Conservation (phyloP, 495 filamentous ascomycete species). For the Penicillium paxilli region DNA sequence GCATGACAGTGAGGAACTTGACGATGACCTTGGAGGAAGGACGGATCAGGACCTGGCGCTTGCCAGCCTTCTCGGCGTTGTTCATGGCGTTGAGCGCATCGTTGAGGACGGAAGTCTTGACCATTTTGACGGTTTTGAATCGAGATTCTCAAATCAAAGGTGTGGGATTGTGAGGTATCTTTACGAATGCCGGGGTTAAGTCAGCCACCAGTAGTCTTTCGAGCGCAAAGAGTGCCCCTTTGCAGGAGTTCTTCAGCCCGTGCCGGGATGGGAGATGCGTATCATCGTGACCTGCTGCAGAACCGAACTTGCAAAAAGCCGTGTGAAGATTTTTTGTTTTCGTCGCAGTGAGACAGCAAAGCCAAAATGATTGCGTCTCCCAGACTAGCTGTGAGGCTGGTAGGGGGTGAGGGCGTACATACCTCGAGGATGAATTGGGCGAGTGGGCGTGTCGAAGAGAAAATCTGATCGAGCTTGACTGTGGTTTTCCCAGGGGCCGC, state of each 20-base stretch:
- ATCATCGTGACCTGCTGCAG: slow-evolving; percentile 48
- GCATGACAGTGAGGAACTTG: slow-evolving; percentile 98
- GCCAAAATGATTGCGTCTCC: slow-evolving; percentile 44
- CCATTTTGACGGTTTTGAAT: slow-evolving; percentile 79
- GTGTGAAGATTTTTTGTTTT: not conserved
- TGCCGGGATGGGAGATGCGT: slow-evolving; percentile 73
- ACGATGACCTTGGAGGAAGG: slow-evolving; percentile 98
- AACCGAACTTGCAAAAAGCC: not conserved
- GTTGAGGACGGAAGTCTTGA: slow-evolving; percentile 97
- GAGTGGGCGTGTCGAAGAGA: slow-evolving; percentile 27
- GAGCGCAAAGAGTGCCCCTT: slow-evolving; percentile 93
- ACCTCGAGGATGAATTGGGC: slow-evolving; percentile 41
- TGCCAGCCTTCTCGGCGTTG: slow-evolving; percentile 99
- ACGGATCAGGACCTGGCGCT: slow-evolving; percentile 96
- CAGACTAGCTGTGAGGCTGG: slow-evolving; percentile 52
- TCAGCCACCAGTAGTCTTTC: slow-evolving; percentile 84
- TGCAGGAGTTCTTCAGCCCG: slow-evolving; percentile 90
- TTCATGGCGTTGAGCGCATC: slow-evolving; percentile 99
- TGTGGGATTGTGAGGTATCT: slow-evolving; percentile 75
- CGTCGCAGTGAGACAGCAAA: slow-evolving; percentile 1
- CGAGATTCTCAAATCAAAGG: slow-evolving; percentile 77
- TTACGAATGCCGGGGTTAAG: slow-evolving; percentile 34
- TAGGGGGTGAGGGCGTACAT: slow-evolving; percentile 35
- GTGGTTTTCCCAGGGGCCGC: slow-evolving; percentile 14
- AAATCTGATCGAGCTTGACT: slow-evolving; percentile 16